Base-by-base conservation (phyloP, 1,284 basidiomycete species). In the Apiotrichum montevideense region DNA sequence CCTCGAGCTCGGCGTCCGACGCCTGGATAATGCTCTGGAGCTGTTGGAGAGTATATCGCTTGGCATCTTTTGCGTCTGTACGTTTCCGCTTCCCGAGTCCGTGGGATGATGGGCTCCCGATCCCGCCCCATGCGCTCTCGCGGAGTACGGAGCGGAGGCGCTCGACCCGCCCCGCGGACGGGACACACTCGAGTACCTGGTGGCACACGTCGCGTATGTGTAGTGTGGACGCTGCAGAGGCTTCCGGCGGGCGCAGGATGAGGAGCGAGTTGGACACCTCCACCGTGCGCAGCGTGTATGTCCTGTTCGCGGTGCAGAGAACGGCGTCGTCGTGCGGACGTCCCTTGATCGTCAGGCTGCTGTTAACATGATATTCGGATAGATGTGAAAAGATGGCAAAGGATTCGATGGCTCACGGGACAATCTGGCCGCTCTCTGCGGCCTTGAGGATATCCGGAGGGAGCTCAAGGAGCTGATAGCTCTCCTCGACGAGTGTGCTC, bases 221-320 rank as follows among this genome's bases (percentile, higher is more conserved):
- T n/a, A 77, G 61, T 8, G 64, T 66, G 29, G 21, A 32, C 41
- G 42, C n/a, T 43, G 39, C 6, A 21, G 21, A 21, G 40, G 10
- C 45, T 21, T 21, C 21, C 21, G 52, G 47, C 10, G 84, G 77
- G 2, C 85, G 85, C 52, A 87, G 80, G 46, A 95, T 81, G 11
- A 90, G 79, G 39, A 93, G 78, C 1, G 89, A 86, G 72, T 96
- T 96, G 14, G 91, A 95, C 47, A 94, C 79, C 3, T 83, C 80
- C 7, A 96, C 85, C 0, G 90, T 87, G 6, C 91, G 85, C 32
- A 96, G 78, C 0, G 82, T 72, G 71, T 87, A 96, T 0, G 92
- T 96, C 69, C 83, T 85, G 59, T 85, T 80, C 0, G 79, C 64
- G 0, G 90, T 93, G 70, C 92, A 95, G 4, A 94, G 77, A 0